These are phyloP conservation scores for Boletus smithii DNA, from an alignment of 1,284 basidiomycete species.

Conservation along the genomic window DNA sequence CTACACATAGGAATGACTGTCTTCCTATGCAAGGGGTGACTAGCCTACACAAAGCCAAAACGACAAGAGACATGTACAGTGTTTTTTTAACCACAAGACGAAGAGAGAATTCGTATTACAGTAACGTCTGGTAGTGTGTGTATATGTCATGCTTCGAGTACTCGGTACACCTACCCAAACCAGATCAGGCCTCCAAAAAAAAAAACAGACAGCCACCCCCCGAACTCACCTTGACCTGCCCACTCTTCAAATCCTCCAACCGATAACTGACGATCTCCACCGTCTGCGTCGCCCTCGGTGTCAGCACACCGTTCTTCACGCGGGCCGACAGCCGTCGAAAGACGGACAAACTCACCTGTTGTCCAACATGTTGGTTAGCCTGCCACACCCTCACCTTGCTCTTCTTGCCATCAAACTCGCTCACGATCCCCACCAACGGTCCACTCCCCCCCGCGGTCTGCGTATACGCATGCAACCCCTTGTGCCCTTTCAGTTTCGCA, in stretches of 20 bases:
- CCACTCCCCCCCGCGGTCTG: conserved; percentile 60
- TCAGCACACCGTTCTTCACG: conserved; percentile 28
- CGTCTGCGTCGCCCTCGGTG: conserved; percentile 41
- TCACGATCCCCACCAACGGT: conserved; percentile 70
- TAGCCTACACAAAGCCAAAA: too few relatives aligned
- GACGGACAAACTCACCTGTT: conserved; percentile 51
- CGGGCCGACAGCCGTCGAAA: conserved; percentile 33
- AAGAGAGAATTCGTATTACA: background rate
- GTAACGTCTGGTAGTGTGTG: background rate
- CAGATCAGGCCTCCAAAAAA: background rate
- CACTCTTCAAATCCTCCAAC: conserved; percentile 86
- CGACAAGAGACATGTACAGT: too few relatives aligned
- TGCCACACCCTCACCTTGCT: conserved; percentile 80
- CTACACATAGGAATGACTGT: too few relatives aligned
- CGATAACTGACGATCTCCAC: conserved; percentile 82
- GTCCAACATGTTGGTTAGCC: conserved; percentile 74
- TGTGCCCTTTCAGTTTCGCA: conserved; percentile 86
- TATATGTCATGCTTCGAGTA: conserved; percentile 34
- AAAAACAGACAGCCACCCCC: background rate
- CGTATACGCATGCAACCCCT: conserved; percentile 72
- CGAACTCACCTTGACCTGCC: conserved; percentile 62
- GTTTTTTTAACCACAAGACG: too few relatives aligned
- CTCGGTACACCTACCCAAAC: conserved; percentile 46
- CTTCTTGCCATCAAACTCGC: conserved; percentile 83
- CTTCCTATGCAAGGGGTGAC: too few relatives aligned